Percentiles rank a stretch among this genome's conserved stretches.
phyloP scores from a whole-genome alignment of 23 red algal species.

The Cyanidiococcus yangmingshanensis region DNA sequence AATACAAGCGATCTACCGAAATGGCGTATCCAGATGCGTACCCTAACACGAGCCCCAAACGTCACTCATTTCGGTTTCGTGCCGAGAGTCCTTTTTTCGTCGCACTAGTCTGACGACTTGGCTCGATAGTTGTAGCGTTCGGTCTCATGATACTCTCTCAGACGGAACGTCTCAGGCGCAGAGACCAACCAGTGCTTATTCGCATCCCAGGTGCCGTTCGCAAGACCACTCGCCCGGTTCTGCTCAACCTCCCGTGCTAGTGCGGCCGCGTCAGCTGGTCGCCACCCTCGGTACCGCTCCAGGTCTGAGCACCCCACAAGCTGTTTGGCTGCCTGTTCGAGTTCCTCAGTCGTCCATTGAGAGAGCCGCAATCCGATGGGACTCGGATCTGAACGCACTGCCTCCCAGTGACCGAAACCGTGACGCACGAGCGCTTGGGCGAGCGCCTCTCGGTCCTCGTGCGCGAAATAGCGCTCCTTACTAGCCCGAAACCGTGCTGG shows the following conservation, averaged over 20 bases:
- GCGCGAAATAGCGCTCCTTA: not conserved
- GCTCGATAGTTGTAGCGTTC: too few species aligned
- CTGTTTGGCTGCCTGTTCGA: not conserved
- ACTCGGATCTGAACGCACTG: not conserved
- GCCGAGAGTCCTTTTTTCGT: too few species aligned
- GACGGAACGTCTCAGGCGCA: too few species aligned
- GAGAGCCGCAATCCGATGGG: not conserved
- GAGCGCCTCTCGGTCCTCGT: conserved; percentile 14
- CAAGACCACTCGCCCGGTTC: not conserved
- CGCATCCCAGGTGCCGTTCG: not conserved
- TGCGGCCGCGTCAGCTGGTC: not conserved
- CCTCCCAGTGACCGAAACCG: conserved; percentile 5
- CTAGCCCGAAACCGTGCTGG: not conserved
- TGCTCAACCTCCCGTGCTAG: not conserved
- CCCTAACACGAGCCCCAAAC: too few species aligned
- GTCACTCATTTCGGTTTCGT: too few species aligned
- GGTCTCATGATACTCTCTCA: too few species aligned
- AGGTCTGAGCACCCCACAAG: not conserved
- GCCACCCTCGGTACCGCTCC: not conserved
- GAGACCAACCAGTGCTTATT: not conserved
- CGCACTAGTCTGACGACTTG: too few species aligned
- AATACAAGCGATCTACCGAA: too few species aligned
- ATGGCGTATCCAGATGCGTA: too few species aligned
- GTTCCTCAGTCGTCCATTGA: conserved; percentile 2
- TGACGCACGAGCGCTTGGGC: not conserved